Conservation (phyloP, 2,329 filamentous ascomycete species). For the Hymenoscyphus albidus region DNA sequence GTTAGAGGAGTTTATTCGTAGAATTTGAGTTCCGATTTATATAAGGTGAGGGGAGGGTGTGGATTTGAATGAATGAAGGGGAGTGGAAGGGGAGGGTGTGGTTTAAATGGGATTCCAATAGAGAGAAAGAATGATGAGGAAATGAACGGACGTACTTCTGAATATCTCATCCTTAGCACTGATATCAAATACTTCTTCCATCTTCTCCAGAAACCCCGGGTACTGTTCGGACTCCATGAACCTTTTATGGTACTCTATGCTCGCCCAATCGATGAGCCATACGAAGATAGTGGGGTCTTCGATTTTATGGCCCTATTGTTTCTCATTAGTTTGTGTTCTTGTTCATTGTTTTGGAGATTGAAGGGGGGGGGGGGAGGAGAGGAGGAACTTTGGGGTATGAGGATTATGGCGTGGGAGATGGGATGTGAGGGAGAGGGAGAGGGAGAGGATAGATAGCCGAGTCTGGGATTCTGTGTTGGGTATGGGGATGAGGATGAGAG, state of each 20-base stretch:
- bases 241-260: background rate
- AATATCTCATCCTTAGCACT: background rate
- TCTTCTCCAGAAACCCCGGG: background rate
- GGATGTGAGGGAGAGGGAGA: too few species aligned
- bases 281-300: background rate
- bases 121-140: background rate
- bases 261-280: background rate
- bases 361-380: too few species aligned
- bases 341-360: too few species aligned
- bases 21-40: background rate
- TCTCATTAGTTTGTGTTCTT: background rate
- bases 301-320: background rate
- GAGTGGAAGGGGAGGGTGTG: background rate
- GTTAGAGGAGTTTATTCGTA: background rate
- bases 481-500: too few species aligned
- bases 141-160: background rate
- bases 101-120: background rate
- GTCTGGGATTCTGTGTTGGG: too few species aligned
- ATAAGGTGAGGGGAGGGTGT: too few species aligned
- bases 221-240: background rate
- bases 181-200: background rate
- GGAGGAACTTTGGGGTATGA: too few species aligned
- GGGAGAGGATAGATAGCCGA: too few species aligned
- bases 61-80: too few species aligned
- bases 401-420: too few species aligned